Evolutionary conservation across 2,329 filamentous ascomycete genomes (phyloP), one percentile per base, ranked within the genome.

Genomic region (Huntiella omanensis): DNA sequence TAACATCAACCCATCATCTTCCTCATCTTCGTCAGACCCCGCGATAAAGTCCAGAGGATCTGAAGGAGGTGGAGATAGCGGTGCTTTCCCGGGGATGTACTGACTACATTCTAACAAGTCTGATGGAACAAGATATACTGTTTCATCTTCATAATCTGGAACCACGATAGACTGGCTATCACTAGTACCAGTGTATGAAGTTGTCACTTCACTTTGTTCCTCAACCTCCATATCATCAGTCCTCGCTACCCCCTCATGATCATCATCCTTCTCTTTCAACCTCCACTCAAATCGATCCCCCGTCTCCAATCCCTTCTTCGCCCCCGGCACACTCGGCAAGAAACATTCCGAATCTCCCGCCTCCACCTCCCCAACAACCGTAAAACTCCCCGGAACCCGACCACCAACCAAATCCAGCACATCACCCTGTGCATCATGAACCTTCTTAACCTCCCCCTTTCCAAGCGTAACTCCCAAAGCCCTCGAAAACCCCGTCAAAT

Each of bases 251-350:
- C 10, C 40, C 41, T 8, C 19, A 36, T 1, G 28, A 34, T 5
- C 32, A 6, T 5, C 33, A 16, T 33, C 17, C 16, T 33, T 17
- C 37, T 33, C 17, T 13, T 33, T 17, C 37, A 48, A 48, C 13
- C 35, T 43, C 48, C 48, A 49, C 17, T 33, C 19, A 37, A 47
- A 32, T 32, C 48, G 40, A 28, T 43, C 22, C 8, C 47, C 48
- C 32, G 48, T 43, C 4, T 33, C 33, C 1, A 6, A 22, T n/a
- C 39, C 34, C 8, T 40, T 10, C 4, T 16, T n/a, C 13, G 11
- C n/a, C 2, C 38, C 13, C 10, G 47, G 47, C 11, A 45, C 39
- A 7, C 33, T 28, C n/a, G 48, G 48, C 19, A 49, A 33, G 33
- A 43, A 49, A 36, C 33, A 33, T 2, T 32, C 13, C 37, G 44